Evolutionary conservation across 2,329 filamentous ascomycete species (phyloP).

Genomic region (Aspergillus felis): DNA sequence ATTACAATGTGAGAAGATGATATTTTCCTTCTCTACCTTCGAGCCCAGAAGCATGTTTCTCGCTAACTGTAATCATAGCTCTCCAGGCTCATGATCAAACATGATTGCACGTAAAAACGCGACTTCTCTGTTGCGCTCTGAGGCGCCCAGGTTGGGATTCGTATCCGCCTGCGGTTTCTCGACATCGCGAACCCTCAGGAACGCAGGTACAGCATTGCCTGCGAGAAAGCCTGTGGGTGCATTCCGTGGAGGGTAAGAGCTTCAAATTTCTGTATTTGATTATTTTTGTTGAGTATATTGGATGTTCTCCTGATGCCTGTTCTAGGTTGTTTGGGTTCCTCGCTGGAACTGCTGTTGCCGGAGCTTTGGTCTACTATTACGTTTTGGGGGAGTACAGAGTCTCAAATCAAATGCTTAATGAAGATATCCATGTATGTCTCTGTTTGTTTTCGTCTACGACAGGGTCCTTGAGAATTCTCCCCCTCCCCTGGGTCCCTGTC

Average conservation of each 20-base stretch:
- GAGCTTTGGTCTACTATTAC: constrained; percentile 84
- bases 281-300: constrained; percentile 5
- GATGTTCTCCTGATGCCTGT: constrained; percentile 6
- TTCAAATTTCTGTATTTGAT: not conserved
- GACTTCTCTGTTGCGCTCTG: constrained; percentile 14
- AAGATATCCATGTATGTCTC: constrained; percentile 87
- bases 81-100: constrained; percentile 4
- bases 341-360: constrained; percentile 73
- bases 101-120: constrained; percentile 13
- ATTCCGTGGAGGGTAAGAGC: constrained; percentile 66
- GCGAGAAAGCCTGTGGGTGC: constrained; percentile 65
- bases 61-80: constrained; percentile 2
- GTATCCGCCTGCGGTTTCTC: constrained; percentile 30
- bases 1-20: constrained; percentile 1
- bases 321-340: constrained; percentile 85
- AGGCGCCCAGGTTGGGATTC: constrained; percentile 15
- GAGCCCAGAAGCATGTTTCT: not conserved
- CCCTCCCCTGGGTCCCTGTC: not conserved
- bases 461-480: not conserved
- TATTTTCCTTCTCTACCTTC: not conserved
- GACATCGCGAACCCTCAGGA: constrained; percentile 33
- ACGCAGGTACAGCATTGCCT: constrained; percentile 44
- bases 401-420: constrained; percentile 86
- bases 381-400: constrained; percentile 89
- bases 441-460: not conserved